phyloP scores from a whole-genome alignment of 164 flowering plant genomes.

The Hamamelis virginiana region DNA sequence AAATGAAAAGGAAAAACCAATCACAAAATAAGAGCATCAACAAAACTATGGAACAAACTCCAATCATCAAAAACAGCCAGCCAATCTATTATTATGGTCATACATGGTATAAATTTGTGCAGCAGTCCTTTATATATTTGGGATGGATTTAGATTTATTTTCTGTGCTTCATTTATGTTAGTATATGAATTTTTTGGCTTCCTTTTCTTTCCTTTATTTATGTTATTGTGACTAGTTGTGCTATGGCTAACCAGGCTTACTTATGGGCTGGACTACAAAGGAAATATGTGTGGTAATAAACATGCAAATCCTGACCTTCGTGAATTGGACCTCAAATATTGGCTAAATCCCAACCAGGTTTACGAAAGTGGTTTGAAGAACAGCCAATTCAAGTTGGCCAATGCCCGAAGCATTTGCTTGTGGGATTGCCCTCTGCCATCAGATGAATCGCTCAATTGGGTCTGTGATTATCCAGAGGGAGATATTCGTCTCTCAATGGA shows the following conservation, averaged over 20 bases:
- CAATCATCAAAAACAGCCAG: no score
- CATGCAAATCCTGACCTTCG: slow-evolving; percentile 77
- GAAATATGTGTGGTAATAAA: slow-evolving; percentile 86
- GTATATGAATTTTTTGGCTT: background rate
- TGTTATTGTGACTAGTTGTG: slow-evolving; percentile 1
- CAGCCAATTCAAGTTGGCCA: slow-evolving; percentile 55
- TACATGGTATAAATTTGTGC: no score
- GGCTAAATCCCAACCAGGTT: slow-evolving; percentile 91
- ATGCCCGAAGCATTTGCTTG: slow-evolving; percentile 87
- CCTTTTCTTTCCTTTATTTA: background rate
- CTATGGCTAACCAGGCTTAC: slow-evolving; percentile 55
- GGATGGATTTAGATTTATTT: no score
- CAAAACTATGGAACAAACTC: no score
- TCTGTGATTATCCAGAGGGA: slow-evolving; percentile 97
- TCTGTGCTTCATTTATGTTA: no score
- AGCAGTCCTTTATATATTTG: no score
- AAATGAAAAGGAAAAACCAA: no score
- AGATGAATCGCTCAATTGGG: slow-evolving; percentile 86
- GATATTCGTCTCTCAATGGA: slow-evolving; percentile 62
- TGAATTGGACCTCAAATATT: slow-evolving; percentile 76
- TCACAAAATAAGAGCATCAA: no score
- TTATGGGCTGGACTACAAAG: slow-evolving; percentile 92
- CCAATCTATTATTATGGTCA: no score
- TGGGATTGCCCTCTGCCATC: slow-evolving; percentile 88
- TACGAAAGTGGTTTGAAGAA: slow-evolving; percentile 77